Percentiles rank a stretch among this genome's conserved stretches.
Evolutionary conservation across 164 flowering plant genomes (phyloP).

Genomic region (Annona squamosa): DNA sequence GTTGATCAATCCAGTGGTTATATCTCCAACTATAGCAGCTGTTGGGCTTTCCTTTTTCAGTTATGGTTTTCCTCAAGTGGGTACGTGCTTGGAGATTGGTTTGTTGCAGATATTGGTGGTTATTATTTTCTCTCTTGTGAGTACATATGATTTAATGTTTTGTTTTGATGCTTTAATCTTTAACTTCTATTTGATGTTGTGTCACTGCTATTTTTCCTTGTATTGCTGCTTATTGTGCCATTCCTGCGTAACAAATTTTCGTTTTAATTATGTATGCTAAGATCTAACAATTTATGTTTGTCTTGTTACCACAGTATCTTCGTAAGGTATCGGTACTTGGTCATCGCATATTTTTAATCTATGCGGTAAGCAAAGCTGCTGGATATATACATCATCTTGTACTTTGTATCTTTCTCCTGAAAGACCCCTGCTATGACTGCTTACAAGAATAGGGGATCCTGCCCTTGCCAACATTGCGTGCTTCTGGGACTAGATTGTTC

Average conservation of each 20-base stretch:
- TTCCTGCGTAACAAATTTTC: background rate
- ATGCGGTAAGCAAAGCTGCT: constrained; percentile 58
- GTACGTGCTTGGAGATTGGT: constrained; percentile 94
- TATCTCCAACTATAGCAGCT: constrained; percentile 94
- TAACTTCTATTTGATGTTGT: background rate
- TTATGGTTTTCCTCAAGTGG: constrained; percentile 92
- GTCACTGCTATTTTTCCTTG: background rate
- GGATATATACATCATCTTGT: background rate
- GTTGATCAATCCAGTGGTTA: constrained; percentile 94
- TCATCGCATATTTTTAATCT: constrained; percentile 87
- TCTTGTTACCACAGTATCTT: constrained; percentile 66
- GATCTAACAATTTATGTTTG: constrained; percentile 9
- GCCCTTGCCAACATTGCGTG: background rate
- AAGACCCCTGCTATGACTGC: no score
- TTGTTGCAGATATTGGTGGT: constrained; percentile 77
- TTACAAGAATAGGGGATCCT: no score
- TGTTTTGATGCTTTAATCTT: background rate
- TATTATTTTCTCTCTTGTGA: constrained; percentile 83
- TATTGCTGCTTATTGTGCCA: background rate
- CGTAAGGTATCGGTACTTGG: constrained; percentile 89
- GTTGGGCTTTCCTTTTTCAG: constrained; percentile 97
- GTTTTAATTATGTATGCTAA: background rate
- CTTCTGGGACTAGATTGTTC: background rate
- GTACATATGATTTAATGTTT: constrained; percentile 16
- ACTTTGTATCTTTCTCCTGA: background rate